These are phyloP conservation scores for Glycine tomentella DNA, from an alignment of 306 rosid genomes.

Conservation along the genomic window DNA sequence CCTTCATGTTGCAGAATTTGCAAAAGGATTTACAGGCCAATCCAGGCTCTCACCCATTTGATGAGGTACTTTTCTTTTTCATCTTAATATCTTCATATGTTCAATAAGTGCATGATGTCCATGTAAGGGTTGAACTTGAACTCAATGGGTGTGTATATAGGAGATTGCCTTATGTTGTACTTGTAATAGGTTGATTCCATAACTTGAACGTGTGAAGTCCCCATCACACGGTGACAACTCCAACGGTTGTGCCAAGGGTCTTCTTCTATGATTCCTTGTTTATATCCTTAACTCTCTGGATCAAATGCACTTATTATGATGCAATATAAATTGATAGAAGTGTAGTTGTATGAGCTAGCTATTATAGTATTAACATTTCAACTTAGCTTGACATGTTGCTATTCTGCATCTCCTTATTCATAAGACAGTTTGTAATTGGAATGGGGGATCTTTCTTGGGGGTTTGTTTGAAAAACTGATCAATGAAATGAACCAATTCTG, in stretches of 20 bases:
- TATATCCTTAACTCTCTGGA: background rate
- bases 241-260: background rate
- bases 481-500: no score
- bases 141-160: background rate
- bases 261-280: background rate
- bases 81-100: background rate
- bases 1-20: constrained; percentile 63
- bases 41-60: constrained; percentile 83
- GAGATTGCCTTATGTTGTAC: background rate
- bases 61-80: constrained; percentile 66
- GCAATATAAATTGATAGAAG: background rate
- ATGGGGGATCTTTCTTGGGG: no score
- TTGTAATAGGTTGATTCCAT: background rate
- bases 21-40: constrained; percentile 73
- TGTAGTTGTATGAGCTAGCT: background rate
- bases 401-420: background rate
- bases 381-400: background rate
- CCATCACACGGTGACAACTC: background rate
- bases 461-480: no score
- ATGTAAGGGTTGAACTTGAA: background rate
- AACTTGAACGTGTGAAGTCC: background rate
- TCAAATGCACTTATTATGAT: constrained; percentile 8
- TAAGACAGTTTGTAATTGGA: no score
- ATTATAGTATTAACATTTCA: constrained; percentile 15
- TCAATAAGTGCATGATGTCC: no score